These are phyloP conservation scores for Athelia psychrophila DNA, from an alignment of 1,284 basidiomycete genomes.

Conservation along the genomic window DNA sequence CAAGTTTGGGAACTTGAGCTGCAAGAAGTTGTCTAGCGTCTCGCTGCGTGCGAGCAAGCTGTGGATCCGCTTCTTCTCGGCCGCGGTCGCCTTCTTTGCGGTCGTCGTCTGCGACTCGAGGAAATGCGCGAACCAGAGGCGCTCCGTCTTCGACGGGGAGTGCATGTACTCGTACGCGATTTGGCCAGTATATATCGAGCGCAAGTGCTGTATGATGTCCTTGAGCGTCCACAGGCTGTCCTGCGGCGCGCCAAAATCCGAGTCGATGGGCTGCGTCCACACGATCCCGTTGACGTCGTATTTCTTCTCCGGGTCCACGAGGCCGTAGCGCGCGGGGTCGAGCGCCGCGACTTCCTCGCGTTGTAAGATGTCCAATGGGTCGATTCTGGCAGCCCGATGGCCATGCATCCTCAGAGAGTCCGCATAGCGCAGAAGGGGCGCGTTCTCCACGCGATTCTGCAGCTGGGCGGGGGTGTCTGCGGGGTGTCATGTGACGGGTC, in stretches of 20 bases:
- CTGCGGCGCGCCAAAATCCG: neutral
- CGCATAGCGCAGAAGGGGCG: constrained; percentile 81
- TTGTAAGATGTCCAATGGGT: constrained; percentile 83
- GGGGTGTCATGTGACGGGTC: constrained; percentile 1
- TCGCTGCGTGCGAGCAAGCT: constrained; percentile 72
- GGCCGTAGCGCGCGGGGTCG: constrained; percentile 75
- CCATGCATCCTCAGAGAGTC: constrained; percentile 82
- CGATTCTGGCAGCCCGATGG: constrained; percentile 79
- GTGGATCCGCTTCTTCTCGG: constrained; percentile 58
- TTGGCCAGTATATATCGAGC: constrained; percentile 72
- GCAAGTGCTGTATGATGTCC: constrained; percentile 69
- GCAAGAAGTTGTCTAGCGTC: constrained; percentile 79
- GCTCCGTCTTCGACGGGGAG: constrained; percentile 75
- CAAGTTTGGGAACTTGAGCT: constrained; percentile 79
- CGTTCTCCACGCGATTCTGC: constrained; percentile 71
- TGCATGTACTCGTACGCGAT: constrained; percentile 93
- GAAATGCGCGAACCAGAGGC: constrained; percentile 83
- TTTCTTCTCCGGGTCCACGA: constrained; percentile 45
- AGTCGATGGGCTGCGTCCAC: constrained; percentile 57
- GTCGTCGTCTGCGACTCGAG: constrained; percentile 63
- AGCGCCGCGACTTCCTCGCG: constrained; percentile 84
- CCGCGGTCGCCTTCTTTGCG: constrained; percentile 28
- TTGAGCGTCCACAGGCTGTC: constrained; percentile 53
- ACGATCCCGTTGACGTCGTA: constrained; percentile 82
- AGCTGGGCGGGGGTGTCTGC: constrained; percentile 76